Percentiles rank a stretch among this genome's conserved stretches.
Conservation (phyloP, 805 yeast genomes). For the Yamadazyma insecticola region DNA sequence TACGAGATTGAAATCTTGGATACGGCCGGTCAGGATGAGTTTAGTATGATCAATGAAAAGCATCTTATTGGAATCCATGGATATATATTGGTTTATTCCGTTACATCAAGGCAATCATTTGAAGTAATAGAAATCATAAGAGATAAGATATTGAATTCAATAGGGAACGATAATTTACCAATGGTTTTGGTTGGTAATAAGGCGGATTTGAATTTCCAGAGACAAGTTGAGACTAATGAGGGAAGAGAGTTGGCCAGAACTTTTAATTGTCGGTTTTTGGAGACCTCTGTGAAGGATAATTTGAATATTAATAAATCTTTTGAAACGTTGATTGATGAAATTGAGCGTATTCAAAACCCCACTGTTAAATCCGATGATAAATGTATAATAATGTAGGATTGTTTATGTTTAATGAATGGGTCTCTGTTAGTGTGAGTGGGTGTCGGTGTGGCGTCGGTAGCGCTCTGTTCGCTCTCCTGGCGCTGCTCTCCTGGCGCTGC, state of each 20-base stretch:
- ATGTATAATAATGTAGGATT: slow-evolving; percentile 35
- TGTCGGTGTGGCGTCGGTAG: not conserved
- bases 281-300: slow-evolving; percentile 47
- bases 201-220: slow-evolving; percentile 56
- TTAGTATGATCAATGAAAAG: slow-evolving; percentile 72
- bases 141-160: slow-evolving; percentile 75
- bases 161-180: slow-evolving; percentile 46
- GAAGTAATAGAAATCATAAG: slow-evolving; percentile 72
- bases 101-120: slow-evolving; percentile 72
- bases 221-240: slow-evolving; percentile 60
- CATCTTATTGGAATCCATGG: slow-evolving; percentile 82
- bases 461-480: not conserved
- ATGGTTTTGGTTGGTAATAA: slow-evolving; percentile 66
- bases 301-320: slow-evolving; percentile 47
- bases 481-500: not conserved
- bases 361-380: slow-evolving; percentile 42
- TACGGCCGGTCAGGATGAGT: slow-evolving; percentile 93
- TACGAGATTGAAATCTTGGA: slow-evolving; percentile 82
- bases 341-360: slow-evolving; percentile 61
- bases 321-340: slow-evolving; percentile 50
- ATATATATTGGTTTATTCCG: slow-evolving; percentile 75
- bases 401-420: not conserved
- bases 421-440: too few species aligned
- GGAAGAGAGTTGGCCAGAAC: slow-evolving; percentile 38
- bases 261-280: slow-evolving; percentile 43